Conservation (phyloP, 1,284 basidiomycete species). For the Marasmius fiardii region DNA sequence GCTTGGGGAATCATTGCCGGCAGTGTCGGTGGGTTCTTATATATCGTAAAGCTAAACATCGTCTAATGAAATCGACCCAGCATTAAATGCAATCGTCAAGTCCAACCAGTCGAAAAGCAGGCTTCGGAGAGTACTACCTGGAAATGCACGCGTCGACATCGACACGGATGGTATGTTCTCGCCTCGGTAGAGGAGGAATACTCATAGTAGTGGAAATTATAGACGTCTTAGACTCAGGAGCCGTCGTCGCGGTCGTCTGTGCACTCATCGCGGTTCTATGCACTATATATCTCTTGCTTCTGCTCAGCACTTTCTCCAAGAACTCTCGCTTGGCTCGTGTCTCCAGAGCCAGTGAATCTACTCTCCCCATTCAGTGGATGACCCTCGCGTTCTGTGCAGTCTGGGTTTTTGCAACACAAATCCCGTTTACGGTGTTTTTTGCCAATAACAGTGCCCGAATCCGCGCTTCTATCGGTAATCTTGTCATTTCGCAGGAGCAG, state of each 20-base stretch:
- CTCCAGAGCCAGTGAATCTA: conserved; percentile 16
- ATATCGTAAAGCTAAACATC: too few species aligned
- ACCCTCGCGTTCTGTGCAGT: conserved; percentile 41
- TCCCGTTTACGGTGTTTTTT: conserved; percentile 52
- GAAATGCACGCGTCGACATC: conserved; percentile 27
- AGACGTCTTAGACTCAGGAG: conserved; percentile 46
- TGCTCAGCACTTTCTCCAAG: conserved; percentile 15
- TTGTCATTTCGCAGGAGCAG: conserved; percentile 33
- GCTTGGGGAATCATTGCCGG: conserved; percentile 24
- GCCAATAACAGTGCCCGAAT: conserved; percentile 28
- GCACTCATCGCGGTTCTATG: conserved; percentile 39
- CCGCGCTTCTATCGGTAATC: conserved; percentile 6
- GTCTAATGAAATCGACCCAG: too few species aligned
- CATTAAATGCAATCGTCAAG: conserved; percentile 38
- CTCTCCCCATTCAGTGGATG: conserved; percentile 32
- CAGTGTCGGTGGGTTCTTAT: conserved; percentile 18
- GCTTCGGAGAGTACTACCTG: conserved; percentile 26
- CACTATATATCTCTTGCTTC: conserved; percentile 29
- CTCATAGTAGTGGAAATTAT: neutral
- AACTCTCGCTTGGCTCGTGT: conserved; percentile 17
- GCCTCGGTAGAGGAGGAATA: neutral
- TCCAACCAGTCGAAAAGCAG: conserved; percentile 31
- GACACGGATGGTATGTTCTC: conserved; percentile 26
- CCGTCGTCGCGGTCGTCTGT: conserved; percentile 41
- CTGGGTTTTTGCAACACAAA: conserved; percentile 50